Evolutionary conservation across 2,329 filamentous ascomycete species (phyloP).

Genomic region (Beauveria bassiana): DNA sequence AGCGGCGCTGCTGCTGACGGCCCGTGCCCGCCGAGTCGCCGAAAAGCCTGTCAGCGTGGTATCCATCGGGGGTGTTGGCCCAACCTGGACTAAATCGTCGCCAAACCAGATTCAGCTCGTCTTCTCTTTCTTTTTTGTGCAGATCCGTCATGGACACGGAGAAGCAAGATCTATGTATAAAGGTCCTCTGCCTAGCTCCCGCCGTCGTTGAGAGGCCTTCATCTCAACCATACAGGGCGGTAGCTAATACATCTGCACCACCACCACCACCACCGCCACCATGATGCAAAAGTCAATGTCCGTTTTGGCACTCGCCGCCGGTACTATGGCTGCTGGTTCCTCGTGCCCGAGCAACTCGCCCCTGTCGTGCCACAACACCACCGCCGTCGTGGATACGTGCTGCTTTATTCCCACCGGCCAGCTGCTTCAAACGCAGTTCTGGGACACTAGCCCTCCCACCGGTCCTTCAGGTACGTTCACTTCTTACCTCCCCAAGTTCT

Average conservation of each 20-base stretch:
- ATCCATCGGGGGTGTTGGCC: too few relatives aligned
- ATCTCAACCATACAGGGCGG: neutral
- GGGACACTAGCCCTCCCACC: slow-evolving; percentile 58
- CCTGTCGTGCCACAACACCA: slow-evolving; percentile 58
- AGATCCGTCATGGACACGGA: too few relatives aligned
- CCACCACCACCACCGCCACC: neutral
- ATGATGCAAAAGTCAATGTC: slow-evolving; percentile 10
- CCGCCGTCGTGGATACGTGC: slow-evolving; percentile 55
- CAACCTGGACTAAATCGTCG: too few relatives aligned
- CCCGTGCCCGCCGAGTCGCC: neutral
- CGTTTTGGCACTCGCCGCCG: slow-evolving; percentile 14
- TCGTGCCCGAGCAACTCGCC: slow-evolving; percentile 28
- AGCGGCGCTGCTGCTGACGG: neutral
- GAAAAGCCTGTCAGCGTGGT: too few relatives aligned
- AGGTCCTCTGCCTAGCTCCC: too few relatives aligned
- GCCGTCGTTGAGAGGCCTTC: neutral
- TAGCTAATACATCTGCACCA: neutral
- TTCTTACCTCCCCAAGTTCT: neutral
- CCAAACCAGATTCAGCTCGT: too few relatives aligned
- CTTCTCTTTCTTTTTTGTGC: too few relatives aligned
- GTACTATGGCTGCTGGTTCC: slow-evolving; percentile 14
- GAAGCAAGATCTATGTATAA: too few relatives aligned
- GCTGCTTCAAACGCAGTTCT: slow-evolving; percentile 69
- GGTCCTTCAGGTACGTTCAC: slow-evolving; percentile 40
- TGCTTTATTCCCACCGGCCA: slow-evolving; percentile 68